phyloP scores from a whole-genome alignment of 192 early-diverging fungal genomes.

The Cladochytrium replicatum region DNA sequence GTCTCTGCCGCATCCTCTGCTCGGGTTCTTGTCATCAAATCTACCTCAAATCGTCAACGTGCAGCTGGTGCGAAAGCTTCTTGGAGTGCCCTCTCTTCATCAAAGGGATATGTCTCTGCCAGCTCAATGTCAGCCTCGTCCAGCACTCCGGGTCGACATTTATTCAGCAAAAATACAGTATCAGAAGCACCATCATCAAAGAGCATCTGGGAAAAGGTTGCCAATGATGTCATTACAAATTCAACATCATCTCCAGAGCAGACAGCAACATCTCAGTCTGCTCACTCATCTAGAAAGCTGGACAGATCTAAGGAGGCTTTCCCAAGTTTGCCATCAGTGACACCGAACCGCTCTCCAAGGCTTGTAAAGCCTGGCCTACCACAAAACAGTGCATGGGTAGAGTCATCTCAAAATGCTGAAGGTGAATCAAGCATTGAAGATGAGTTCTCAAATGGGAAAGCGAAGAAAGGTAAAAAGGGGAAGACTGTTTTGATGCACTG shows the following conservation, averaged over 20 bases:
- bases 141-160: too few relatives aligned
- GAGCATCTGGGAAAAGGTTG: constrained; percentile 9
- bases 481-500: constrained; percentile 60
- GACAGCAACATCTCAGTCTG: neutral
- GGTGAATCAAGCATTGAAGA: constrained; percentile 16
- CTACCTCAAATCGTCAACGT: constrained; percentile 41
- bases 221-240: neutral
- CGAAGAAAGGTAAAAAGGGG: constrained; percentile 42
- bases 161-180: constrained; percentile 5
- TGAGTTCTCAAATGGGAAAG: constrained; percentile 15
- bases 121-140: too few relatives aligned
- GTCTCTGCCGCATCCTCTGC: constrained; percentile 32
- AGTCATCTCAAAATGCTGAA: constrained; percentile 4
- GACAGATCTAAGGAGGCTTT: constrained; percentile 12
- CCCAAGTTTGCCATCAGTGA: constrained; percentile 1
- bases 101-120: too few relatives aligned
- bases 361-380: constrained; percentile 15
- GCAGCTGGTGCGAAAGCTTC: constrained; percentile 9
- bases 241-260: neutral
- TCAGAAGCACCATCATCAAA: constrained; percentile 6
- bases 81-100: constrained; percentile 21
- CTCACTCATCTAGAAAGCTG: constrained; percentile 15
- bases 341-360: constrained; percentile 23
- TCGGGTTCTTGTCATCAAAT: constrained; percentile 65
- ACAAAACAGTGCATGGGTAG: constrained; percentile 7